Evolutionary conservation across 306 rosid genomes (phyloP).

Genomic region (Acacia melanoxylon): DNA sequence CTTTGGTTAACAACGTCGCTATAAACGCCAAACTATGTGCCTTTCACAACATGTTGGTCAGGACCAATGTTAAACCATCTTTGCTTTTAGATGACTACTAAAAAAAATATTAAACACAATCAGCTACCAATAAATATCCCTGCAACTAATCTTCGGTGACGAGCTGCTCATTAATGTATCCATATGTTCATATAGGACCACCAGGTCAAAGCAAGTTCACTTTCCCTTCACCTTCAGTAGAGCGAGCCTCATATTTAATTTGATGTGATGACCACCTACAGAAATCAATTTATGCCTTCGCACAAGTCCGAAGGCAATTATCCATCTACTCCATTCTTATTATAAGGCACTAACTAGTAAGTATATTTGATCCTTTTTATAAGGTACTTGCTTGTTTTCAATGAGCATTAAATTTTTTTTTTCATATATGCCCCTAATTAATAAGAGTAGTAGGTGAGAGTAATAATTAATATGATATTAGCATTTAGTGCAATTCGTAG

Average conservation of each 20-base stretch:
- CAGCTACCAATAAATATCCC: background rate
- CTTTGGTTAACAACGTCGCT: constrained; percentile 5
- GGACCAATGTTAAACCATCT: constrained; percentile 15
- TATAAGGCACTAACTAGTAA: too few species aligned
- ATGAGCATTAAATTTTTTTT: too few species aligned
- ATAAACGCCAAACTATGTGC: constrained; percentile 28
- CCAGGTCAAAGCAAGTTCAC: constrained; percentile 32
- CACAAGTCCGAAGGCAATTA: constrained; percentile 30
- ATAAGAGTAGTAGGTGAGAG: too few species aligned
- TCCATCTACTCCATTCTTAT: constrained; percentile 2
- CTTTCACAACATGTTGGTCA: constrained; percentile 27
- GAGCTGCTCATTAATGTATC: constrained; percentile 16
- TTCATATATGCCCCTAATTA: too few species aligned
- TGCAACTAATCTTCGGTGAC: background rate
- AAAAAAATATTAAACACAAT: background rate
- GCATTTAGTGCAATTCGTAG: too few species aligned
- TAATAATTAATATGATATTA: too few species aligned
- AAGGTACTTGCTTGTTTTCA: too few species aligned
- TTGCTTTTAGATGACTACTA: background rate
- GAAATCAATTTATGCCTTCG: constrained; percentile 36
- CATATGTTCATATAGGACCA: constrained; percentile 37
- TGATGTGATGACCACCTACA: constrained; percentile 40
- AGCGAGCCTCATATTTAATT: constrained; percentile 30
- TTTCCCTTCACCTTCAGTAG: constrained; percentile 18
- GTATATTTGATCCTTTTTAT: too few species aligned